A percentile compares a stretch with the other conserved stretches of the same genome.
These are phyloP conservation scores for Quercus lobata DNA, from an alignment of 331 rosid species.

Conservation along the genomic window DNA sequence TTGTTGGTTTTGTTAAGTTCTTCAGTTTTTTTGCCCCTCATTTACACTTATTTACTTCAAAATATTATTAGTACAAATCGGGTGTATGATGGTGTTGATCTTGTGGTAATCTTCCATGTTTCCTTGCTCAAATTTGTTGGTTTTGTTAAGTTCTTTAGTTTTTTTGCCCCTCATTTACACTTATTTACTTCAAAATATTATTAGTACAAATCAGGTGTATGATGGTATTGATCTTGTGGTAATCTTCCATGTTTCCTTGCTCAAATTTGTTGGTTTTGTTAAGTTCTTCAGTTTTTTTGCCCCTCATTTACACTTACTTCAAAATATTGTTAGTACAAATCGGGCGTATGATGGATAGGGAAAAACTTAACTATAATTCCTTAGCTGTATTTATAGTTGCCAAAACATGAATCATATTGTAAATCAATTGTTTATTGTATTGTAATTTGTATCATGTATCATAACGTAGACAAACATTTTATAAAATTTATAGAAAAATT, in stretches of 20 bases:
- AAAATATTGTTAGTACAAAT: too few species aligned
- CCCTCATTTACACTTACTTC: neutral
- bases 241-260: constrained; percentile 1
- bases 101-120: constrained; percentile 33
- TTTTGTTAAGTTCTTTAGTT: neutral
- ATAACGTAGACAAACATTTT: too few species aligned
- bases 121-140: neutral
- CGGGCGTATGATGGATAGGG: constrained; percentile 14
- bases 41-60: neutral
- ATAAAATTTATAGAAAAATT: too few species aligned
- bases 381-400: too few species aligned
- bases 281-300: neutral
- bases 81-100: constrained; percentile 42
- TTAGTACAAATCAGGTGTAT: too few species aligned
- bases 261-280: neutral
- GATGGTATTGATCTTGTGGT: constrained; percentile 60
- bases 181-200: too few species aligned
- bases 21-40: neutral
- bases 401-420: too few species aligned
- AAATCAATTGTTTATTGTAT: too few species aligned
- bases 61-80: too few species aligned
- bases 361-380: too few species aligned
- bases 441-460: too few species aligned
- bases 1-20: neutral
- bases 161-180: neutral